These are phyloP conservation scores for Candida sp. DNA, from an alignment of 1,139 yeast species.

Conservation along the genomic window DNA sequence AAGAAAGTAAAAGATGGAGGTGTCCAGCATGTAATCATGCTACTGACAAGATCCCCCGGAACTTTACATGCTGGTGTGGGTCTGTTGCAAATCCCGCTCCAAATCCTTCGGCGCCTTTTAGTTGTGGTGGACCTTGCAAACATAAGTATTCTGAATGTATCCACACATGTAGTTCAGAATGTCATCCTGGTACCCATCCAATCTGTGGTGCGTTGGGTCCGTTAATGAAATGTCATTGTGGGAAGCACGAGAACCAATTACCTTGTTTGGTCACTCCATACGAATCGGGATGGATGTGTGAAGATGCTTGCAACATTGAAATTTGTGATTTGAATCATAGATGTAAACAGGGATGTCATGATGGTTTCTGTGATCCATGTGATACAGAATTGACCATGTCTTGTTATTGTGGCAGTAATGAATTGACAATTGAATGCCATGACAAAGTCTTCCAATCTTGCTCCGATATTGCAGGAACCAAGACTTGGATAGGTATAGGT, in stretches of 20 bases:
- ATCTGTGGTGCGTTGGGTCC: constrained; percentile 80
- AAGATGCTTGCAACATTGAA: constrained; percentile 53
- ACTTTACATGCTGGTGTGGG: constrained; percentile 90
- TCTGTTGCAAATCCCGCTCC: constrained; percentile 64
- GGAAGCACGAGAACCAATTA: constrained; percentile 59
- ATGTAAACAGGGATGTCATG: constrained; percentile 54
- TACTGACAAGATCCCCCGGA: constrained; percentile 50
- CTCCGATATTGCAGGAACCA: constrained; percentile 10
- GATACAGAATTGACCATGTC: constrained; percentile 26
- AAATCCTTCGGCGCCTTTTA: constrained; percentile 68
- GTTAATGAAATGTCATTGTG: constrained; percentile 69
- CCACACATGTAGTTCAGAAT: constrained; percentile 70
- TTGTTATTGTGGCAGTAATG: constrained; percentile 76
- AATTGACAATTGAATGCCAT: constrained; percentile 43
- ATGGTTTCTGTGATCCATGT: constrained; percentile 81
- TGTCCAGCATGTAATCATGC: constrained; percentile 82
- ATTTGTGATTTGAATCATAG: constrained; percentile 71
- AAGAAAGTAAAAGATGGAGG: constrained; percentile 58
- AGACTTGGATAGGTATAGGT: constrained; percentile 60
- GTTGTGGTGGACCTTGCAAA: constrained; percentile 86
- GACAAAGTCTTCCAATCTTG: constrained; percentile 37
- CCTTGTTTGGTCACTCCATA: constrained; percentile 77
- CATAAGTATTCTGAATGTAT: constrained; percentile 54
- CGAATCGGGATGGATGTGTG: constrained; percentile 66
- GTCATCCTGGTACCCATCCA: constrained; percentile 93